A percentile compares a stretch with the other conserved stretches of the same genome.
Evolutionary conservation across 768 basidiomycete species (phyloP).

Genomic region (Termitomyces bulborhizus): DNA sequence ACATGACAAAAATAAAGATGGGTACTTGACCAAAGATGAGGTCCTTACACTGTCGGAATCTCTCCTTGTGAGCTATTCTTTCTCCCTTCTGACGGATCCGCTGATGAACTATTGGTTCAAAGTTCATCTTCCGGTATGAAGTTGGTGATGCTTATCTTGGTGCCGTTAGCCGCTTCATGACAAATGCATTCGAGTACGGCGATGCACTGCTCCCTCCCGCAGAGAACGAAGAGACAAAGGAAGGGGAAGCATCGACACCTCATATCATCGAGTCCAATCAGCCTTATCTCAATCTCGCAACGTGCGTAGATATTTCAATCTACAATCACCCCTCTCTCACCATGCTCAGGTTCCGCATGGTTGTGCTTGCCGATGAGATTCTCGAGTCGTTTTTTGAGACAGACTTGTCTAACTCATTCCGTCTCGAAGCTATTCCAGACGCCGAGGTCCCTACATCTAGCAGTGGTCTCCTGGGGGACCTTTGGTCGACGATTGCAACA

Average conservation of each 20-base stretch:
- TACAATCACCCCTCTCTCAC: neutral
- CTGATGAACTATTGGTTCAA: constrained; percentile 3
- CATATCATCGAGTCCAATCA: constrained; percentile 64
- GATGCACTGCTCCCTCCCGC: constrained; percentile 76
- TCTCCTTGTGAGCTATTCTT: constrained; percentile 56
- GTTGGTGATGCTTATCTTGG: constrained; percentile 95
- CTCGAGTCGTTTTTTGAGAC: constrained; percentile 96
- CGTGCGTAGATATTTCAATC: constrained; percentile 36
- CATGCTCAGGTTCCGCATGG: constrained; percentile 87
- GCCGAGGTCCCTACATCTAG: constrained; percentile 55
- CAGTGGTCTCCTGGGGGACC: constrained; percentile 67
- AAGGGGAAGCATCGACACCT: constrained; percentile 28
- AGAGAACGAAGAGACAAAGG: constrained; percentile 10
- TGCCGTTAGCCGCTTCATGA: constrained; percentile 94
- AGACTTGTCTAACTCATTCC: constrained; percentile 86
- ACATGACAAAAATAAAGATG: constrained; percentile 95
- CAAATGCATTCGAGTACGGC: constrained; percentile 97
- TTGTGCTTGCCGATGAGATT: constrained; percentile 93
- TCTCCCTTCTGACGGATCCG: neutral
- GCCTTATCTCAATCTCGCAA: constrained; percentile 89
- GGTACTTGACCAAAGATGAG: constrained; percentile 93
- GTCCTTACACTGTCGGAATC: constrained; percentile 93
- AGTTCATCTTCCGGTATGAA: constrained; percentile 99
- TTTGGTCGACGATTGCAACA: constrained; percentile 87
- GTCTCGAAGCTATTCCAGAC: constrained; percentile 64